Evolutionary conservation across 352 stramenopile species (phyloP).

Genomic region (Phytophthora gonapodyides): DNA sequence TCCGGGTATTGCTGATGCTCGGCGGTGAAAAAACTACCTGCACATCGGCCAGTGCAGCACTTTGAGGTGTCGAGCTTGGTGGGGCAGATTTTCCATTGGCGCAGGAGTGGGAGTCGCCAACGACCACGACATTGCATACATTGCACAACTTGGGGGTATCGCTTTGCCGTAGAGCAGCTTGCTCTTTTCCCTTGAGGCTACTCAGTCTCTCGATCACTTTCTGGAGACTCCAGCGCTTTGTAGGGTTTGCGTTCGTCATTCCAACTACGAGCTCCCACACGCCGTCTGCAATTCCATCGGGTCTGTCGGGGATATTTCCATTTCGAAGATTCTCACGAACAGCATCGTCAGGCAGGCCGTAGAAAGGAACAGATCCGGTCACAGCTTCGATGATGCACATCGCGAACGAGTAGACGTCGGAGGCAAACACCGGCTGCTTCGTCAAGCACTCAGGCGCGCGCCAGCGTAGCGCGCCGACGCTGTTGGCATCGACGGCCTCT

Average conservation of each 20-base stretch:
- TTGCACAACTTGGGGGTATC: no score
- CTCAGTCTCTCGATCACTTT: no score
- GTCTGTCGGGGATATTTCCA: slow-evolving; percentile 7
- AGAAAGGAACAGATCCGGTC: slow-evolving; percentile 21
- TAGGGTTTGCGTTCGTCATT: slow-evolving; percentile 4
- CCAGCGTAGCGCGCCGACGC: slow-evolving; percentile 19
- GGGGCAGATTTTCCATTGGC: no score
- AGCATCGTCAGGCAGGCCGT: slow-evolving; percentile 8
- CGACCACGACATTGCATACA: no score
- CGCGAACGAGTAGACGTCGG: slow-evolving; percentile 37
- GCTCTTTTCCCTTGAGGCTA: no score
- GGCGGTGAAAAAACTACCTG: no score
- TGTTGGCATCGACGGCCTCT: background rate
- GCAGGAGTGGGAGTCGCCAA: no score
- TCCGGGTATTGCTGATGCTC: no score
- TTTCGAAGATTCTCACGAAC: slow-evolving; percentile 12
- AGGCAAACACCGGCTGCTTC: slow-evolving; percentile 16
- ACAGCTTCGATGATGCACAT: slow-evolving; percentile 35
- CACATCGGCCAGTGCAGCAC: no score
- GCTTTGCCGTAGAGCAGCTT: no score
- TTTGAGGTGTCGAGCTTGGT: no score
- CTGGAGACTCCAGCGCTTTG: no score
- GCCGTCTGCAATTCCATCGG: slow-evolving; percentile 14
- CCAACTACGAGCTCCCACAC: slow-evolving; percentile 19
- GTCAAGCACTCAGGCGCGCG: slow-evolving; percentile 31